Evolutionary conservation across 257 asterid species (phyloP).

Genomic region (Striga asiatica): DNA sequence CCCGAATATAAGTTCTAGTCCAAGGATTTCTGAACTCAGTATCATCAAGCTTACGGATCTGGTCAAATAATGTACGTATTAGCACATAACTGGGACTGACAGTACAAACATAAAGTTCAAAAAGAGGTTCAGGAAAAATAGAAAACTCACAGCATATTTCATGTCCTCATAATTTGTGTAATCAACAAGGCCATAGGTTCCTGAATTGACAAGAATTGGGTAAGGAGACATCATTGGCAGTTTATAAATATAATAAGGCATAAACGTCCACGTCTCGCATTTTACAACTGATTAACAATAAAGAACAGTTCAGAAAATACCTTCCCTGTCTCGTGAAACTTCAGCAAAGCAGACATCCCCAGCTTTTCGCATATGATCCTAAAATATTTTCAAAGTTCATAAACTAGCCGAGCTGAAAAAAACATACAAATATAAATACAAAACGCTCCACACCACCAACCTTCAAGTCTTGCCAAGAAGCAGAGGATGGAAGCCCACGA

Average conservation of each 20-base stretch:
- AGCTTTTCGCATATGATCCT: conserved; percentile 99
- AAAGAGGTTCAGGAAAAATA: background rate
- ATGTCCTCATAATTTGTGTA: conserved; percentile 88
- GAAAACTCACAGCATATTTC: conserved; percentile 87
- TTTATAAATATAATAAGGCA: conserved; percentile 1
- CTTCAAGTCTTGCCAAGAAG: conserved; percentile 99
- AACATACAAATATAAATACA: background rate
- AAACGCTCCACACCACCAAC: conserved; percentile 27
- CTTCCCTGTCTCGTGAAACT: conserved; percentile 94
- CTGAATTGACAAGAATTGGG: conserved; percentile 28
- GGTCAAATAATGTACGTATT: conserved; percentile 14
- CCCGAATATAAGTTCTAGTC: conserved; percentile 91
- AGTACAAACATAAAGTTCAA: background rate
- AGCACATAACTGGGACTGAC: conserved; percentile 8
- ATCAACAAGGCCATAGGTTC: conserved; percentile 94
- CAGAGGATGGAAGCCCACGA: conserved; percentile 97
- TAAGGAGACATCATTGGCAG: conserved; percentile 1
- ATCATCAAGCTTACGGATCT: conserved; percentile 96
- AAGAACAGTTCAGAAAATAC: too few species aligned
- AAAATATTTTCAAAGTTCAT: conserved; percentile 17
- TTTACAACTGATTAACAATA: too few species aligned
- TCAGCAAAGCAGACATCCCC: conserved; percentile 99
- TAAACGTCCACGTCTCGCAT: too few species aligned
- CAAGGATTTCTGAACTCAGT: conserved; percentile 94
- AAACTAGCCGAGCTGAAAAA: conserved; percentile 4